Evolutionary conservation across 2,329 filamentous ascomycete genomes (phyloP).

Genomic region (Didymellaceae sp.): DNA sequence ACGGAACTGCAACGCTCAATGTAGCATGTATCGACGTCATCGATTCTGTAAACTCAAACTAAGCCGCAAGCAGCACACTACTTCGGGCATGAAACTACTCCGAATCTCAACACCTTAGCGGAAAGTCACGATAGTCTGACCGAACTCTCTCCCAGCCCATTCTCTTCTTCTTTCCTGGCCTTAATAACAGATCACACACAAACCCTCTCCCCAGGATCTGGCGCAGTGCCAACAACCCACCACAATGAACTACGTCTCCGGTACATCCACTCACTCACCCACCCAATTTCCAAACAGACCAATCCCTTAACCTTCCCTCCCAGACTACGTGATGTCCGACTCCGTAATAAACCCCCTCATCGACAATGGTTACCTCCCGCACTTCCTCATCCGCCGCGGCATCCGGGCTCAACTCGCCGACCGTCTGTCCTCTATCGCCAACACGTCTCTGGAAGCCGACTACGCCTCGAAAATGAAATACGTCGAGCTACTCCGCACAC

Average conservation of each 20-base stretch:
- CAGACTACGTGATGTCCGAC: slow-evolving; percentile 38
- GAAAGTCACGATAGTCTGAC: slow-evolving; percentile 17
- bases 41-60: not conserved
- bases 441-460: slow-evolving; percentile 59
- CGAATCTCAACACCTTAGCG: slow-evolving; percentile 9
- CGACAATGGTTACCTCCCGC: slow-evolving; percentile 70
- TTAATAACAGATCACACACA: no score
- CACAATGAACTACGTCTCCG: slow-evolving; percentile 44
- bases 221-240: not conserved
- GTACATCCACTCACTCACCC: slow-evolving; percentile 20
- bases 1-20: slow-evolving; percentile 14
- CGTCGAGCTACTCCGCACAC: slow-evolving; percentile 63
- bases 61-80: slow-evolving; percentile 19
- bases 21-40: slow-evolving; percentile 20
- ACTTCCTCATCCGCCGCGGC: slow-evolving; percentile 66
- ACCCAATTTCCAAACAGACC: not conserved
- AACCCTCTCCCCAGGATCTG: no score
- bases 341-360: slow-evolving; percentile 54
- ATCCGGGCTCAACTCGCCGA: slow-evolving; percentile 71
- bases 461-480: slow-evolving; percentile 69
- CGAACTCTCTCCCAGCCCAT: not conserved
- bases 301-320: not conserved
- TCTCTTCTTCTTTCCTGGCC: no score
- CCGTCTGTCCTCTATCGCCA: slow-evolving; percentile 63
- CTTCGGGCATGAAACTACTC: slow-evolving; percentile 15